Percentiles rank a stretch among this genome's conserved stretches.
Evolutionary conservation across 2,329 filamentous ascomycete genomes (phyloP).

Genomic region (Pestalotiopsis sp.): DNA sequence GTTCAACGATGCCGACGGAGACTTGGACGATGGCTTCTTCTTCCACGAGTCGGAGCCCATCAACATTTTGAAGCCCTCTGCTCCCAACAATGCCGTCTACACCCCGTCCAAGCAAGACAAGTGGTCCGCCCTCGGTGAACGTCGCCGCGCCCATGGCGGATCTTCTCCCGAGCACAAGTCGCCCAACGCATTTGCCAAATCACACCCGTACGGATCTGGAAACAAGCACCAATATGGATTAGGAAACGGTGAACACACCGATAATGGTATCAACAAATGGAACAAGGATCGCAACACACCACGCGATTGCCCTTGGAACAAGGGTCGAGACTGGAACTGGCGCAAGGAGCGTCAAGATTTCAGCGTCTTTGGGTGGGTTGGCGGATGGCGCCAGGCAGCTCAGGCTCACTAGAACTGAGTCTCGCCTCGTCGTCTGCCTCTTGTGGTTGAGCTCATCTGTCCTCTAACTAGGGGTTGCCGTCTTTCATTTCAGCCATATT

Average conservation of each 20-base stretch:
- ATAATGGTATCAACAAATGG: constrained; percentile 39
- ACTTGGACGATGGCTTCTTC: constrained; percentile 71
- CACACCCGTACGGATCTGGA: constrained; percentile 46
- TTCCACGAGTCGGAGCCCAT: constrained; percentile 65
- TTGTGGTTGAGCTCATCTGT: constrained; percentile 59
- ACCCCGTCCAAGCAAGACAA: constrained; percentile 59
- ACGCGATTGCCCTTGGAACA: constrained; percentile 56
- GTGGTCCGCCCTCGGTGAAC: constrained; percentile 86
- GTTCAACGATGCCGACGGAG: constrained; percentile 60
- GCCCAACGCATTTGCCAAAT: constrained; percentile 44
- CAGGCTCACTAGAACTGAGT: constrained; percentile 4
- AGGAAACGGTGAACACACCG: constrained; percentile 45
- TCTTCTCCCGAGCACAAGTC: constrained; percentile 50
- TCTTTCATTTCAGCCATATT: constrained; percentile 30
- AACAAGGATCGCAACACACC: constrained; percentile 49
- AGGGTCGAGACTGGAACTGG: constrained; percentile 64
- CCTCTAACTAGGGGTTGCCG: constrained; percentile 25
- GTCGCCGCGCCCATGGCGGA: constrained; percentile 68
- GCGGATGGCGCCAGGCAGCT: constrained; percentile 73
- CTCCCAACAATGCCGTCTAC: constrained; percentile 60
- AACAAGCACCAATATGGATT: constrained; percentile 39
- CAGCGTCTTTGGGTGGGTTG: constrained; percentile 84
- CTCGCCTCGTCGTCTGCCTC: constrained; percentile 45
- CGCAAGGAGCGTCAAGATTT: constrained; percentile 68
- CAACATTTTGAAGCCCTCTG: constrained; percentile 25